These are phyloP conservation scores for Rosa chinensis DNA, from an alignment of 306 rosid genomes.

Conservation along the genomic window DNA sequence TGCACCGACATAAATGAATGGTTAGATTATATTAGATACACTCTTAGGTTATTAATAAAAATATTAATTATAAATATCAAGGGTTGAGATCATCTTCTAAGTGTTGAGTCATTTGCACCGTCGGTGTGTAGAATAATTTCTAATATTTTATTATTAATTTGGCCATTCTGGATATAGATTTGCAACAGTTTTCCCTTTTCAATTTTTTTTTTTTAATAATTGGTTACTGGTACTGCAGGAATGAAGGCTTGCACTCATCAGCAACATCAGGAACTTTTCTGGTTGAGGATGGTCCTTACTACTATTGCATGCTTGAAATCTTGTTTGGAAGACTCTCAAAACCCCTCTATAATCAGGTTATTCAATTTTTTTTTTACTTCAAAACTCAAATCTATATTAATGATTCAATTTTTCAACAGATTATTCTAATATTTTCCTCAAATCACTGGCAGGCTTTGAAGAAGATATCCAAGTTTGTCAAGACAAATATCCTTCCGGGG, in stretches of 20 bases:
- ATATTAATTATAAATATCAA: too few species aligned
- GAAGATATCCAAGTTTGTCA: slow-evolving; percentile 91
- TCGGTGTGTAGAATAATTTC: too few species aligned
- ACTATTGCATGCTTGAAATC: slow-evolving; percentile 92
- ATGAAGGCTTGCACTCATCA: slow-evolving; percentile 86
- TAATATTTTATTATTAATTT: slow-evolving; percentile 10
- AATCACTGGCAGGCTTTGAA: slow-evolving; percentile 71
- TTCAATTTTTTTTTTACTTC: slow-evolving; percentile 21
- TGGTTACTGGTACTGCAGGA: slow-evolving; percentile 60
- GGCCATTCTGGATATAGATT: slow-evolving; percentile 12
- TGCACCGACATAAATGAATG: too few species aligned
- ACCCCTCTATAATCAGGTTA: slow-evolving; percentile 82
- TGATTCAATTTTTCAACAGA: slow-evolving; percentile 16
- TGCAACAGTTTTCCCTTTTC: neutral
- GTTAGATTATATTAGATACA: too few species aligned
- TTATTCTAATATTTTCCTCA: slow-evolving; percentile 26
- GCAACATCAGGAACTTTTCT: slow-evolving; percentile 93
- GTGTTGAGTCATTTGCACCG: too few species aligned
- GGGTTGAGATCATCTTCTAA: too few species aligned
- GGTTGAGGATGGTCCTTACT: slow-evolving; percentile 96
- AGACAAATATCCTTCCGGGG: slow-evolving; percentile 97
- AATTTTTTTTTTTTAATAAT: slow-evolving; percentile 18
- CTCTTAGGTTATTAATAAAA: too few species aligned
- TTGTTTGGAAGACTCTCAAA: slow-evolving; percentile 89
- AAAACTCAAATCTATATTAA: slow-evolving; percentile 1